Conservation (phyloP, 441 rosid species). For the Cnidoscolus chayamansa region DNA sequence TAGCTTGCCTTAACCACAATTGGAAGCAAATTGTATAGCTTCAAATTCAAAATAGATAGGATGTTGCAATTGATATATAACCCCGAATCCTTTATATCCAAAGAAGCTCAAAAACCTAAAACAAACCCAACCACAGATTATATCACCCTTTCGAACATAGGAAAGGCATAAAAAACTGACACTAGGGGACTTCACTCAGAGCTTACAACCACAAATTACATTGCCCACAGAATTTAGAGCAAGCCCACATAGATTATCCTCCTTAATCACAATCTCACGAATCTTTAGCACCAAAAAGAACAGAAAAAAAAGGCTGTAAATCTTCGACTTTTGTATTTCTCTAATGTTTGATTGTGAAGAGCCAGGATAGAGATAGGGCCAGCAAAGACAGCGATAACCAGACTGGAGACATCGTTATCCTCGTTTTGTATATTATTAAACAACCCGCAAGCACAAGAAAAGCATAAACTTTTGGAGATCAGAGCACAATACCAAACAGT, state of each 20-base stretch:
- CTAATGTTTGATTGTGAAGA: conserved; percentile 28
- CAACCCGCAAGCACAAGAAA: conserved; percentile 60
- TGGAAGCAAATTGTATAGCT: background rate
- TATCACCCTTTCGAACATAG: background rate
- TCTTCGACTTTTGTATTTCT: conserved; percentile 11
- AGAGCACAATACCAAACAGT: conserved; percentile 55
- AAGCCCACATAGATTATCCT: background rate
- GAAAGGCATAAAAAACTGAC: background rate
- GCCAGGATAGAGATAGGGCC: conserved; percentile 32
- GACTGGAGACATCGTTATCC: conserved; percentile 35
- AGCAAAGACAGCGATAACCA: conserved; percentile 43
- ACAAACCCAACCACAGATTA: conserved; percentile 9
- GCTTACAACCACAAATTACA: background rate
- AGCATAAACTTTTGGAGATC: conserved; percentile 53
- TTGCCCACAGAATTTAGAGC: conserved; percentile 9
- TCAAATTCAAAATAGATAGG: conserved; percentile 1
- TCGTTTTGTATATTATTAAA: conserved; percentile 35
- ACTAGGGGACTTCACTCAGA: background rate
- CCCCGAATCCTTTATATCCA: background rate
- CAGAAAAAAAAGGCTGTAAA: conserved; percentile 14
- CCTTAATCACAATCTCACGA: conserved; percentile 13
- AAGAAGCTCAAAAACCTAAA: conserved; percentile 5
- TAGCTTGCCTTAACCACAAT: conserved; percentile 11
- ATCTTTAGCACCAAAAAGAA: background rate
- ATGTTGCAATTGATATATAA: background rate